phyloP scores from a whole-genome alignment of 1,139 yeast species.

The Suhomyces bribrorum region DNA sequence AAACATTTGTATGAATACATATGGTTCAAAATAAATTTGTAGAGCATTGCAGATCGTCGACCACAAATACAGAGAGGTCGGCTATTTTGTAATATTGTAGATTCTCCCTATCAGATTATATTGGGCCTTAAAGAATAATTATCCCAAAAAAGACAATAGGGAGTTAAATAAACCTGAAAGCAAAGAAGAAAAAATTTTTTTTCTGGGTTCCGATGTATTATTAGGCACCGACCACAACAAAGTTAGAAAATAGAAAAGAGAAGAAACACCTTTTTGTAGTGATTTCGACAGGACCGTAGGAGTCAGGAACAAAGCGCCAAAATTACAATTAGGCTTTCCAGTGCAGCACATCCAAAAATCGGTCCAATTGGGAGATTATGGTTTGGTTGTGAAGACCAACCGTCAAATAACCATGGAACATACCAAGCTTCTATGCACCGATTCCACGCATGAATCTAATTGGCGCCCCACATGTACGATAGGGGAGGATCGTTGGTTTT shows the following conservation, averaged over 20 bases:
- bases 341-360: background rate
- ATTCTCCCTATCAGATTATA: too few relatives aligned
- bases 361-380: background rate
- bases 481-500: background rate
- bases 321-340: too few relatives aligned
- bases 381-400: background rate
- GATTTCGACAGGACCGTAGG: too few relatives aligned
- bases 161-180: background rate
- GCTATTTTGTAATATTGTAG: background rate
- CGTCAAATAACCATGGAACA: too few relatives aligned
- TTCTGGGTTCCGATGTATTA: background rate
- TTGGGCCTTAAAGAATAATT: too few relatives aligned
- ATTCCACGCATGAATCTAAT: slow-evolving; percentile 2
- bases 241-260: background rate
- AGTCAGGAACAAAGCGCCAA: too few relatives aligned
- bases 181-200: background rate
- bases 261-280: too few relatives aligned
- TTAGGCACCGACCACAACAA: background rate
- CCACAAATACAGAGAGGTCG: background rate
- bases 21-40: background rate
- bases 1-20: background rate
- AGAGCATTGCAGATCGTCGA: background rate
- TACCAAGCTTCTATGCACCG: slow-evolving; percentile 4
- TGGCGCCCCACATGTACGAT: background rate
- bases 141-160: too few relatives aligned